A percentile compares a stretch with the other conserved stretches of the same genome.
Conservation (phyloP, 2,329 filamentous ascomycete genomes). For the Colletotrichum sp. region DNA sequence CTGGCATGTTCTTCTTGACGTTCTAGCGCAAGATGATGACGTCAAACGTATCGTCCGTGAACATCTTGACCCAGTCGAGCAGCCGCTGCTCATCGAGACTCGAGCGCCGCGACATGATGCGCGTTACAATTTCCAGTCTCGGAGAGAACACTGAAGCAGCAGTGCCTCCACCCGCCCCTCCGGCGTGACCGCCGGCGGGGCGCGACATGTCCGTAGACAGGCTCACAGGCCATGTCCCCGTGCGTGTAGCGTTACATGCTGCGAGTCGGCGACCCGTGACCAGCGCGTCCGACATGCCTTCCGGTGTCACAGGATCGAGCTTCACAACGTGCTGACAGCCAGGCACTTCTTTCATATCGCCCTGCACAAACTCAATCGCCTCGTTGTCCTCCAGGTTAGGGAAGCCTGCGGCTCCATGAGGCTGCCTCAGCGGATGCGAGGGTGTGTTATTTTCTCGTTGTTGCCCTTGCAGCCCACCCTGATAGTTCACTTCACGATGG, state of each 20-base stretch:
- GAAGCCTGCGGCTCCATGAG: neutral
- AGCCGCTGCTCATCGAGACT: neutral
- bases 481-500: neutral
- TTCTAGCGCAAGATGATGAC: neutral
- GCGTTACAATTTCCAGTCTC: neutral
- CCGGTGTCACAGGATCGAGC: neutral
- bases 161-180: neutral
- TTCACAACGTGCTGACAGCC: neutral
- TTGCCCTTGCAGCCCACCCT: neutral
- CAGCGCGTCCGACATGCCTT: neutral
- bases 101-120: neutral
- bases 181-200: too few relatives aligned
- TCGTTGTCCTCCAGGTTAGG: neutral
- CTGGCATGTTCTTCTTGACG: too few relatives aligned
- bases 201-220: too few relatives aligned
- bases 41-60: neutral
- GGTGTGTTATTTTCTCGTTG: neutral
- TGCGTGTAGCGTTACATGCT: too few relatives aligned
- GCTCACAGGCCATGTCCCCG: too few relatives aligned
- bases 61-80: neutral
- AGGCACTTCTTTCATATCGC: neutral
- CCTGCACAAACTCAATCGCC: neutral
- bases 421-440: neutral
- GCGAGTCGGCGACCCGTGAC: neutral
- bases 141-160: neutral